Percentiles rank a stretch among this genome's conserved stretches.
Evolutionary conservation across 192 early-diverging fungal genomes (phyloP).

Genomic region (Backusella australiensis): DNA sequence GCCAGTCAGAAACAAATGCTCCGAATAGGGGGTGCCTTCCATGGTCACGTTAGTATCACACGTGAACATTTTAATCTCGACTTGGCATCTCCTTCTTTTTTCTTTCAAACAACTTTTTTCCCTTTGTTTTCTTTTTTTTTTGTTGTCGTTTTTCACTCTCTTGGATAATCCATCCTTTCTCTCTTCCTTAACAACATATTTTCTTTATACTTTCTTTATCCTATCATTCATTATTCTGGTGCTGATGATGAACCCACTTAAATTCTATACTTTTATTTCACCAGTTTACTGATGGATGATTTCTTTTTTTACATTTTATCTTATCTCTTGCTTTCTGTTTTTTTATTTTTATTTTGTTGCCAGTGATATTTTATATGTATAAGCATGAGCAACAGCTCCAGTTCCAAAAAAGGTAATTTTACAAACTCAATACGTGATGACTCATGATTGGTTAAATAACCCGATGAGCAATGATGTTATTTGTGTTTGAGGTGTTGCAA

Average conservation of each 20-base stretch:
- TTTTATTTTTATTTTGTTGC: background rate
- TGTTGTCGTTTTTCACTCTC: background rate
- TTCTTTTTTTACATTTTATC: background rate
- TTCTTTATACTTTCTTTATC: background rate
- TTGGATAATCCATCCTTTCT: background rate
- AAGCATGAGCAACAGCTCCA: background rate
- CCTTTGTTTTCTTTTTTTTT: background rate
- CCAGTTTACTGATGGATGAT: background rate
- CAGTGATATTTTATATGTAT: background rate
- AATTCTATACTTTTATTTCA: background rate
- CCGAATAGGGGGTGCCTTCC: background rate
- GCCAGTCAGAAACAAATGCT: background rate
- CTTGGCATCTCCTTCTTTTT: background rate
- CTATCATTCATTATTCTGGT: background rate
- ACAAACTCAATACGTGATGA: background rate
- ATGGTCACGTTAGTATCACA: slow-evolving; percentile 1
- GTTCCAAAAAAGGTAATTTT: background rate
- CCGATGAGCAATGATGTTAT: background rate
- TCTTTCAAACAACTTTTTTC: background rate
- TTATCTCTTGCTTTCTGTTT: background rate
- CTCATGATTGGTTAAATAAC: background rate
- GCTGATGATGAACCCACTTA: background rate
- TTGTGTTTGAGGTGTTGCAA: background rate
- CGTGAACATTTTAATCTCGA: background rate
- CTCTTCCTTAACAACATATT: background rate